Percentiles rank a stretch among this genome's conserved stretches.
Conservation (phyloP, 208 protist species). For the Angomonas ambiguus region DNA sequence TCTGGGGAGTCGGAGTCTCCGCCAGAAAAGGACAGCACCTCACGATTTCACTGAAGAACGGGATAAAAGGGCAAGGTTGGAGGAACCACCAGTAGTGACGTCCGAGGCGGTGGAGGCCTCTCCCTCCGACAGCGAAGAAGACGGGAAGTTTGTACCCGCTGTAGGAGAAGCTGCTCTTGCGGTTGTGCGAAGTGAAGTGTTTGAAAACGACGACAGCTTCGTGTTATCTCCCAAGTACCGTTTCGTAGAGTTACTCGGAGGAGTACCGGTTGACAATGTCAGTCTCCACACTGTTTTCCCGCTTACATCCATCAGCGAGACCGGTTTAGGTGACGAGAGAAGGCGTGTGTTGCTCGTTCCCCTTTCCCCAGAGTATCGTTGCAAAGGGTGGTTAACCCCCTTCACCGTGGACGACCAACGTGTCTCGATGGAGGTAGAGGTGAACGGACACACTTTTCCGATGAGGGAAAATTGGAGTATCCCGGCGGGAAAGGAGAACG, state of each 20-base stretch:
- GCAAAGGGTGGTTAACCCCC: conserved; percentile 66
- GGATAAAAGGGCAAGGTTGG: neutral
- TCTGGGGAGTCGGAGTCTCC: too few relatives aligned
- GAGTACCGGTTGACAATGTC: conserved; percentile 51
- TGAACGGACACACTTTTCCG: conserved; percentile 46
- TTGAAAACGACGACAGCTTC: conserved; percentile 47
- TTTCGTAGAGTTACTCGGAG: conserved; percentile 71
- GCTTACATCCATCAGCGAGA: conserved; percentile 30
- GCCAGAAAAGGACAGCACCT: too few relatives aligned
- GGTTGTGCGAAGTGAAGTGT: conserved; percentile 61
- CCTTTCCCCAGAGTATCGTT: conserved; percentile 45
- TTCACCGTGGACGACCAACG: conserved; percentile 37
- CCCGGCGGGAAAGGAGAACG: conserved; percentile 49
- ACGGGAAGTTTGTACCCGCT: conserved; percentile 28
- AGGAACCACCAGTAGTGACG: too few relatives aligned
- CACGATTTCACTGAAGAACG: neutral
- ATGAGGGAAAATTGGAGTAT: conserved; percentile 53
- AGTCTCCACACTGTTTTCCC: conserved; percentile 59
- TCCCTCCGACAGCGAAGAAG: neutral
- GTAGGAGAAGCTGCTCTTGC: conserved; percentile 40
- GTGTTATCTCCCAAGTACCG: conserved; percentile 66
- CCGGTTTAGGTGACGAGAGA: conserved; percentile 25
- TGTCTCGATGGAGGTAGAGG: conserved; percentile 56
- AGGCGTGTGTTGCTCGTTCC: conserved; percentile 70
- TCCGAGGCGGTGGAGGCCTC: too few relatives aligned